Conservation (phyloP, 148 eudicot species). For the Euryodendron excelsum region DNA sequence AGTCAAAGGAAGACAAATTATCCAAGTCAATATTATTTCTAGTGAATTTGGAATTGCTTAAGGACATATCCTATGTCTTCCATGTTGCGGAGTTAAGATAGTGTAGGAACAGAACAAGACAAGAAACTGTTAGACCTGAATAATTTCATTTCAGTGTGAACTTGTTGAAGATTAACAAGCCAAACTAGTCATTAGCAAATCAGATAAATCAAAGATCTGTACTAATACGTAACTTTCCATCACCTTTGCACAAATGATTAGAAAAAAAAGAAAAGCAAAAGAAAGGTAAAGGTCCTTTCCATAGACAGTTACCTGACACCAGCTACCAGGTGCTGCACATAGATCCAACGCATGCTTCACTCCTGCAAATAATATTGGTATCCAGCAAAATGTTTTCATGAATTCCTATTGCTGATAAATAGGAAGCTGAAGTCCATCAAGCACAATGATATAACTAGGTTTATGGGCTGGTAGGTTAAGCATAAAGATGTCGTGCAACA, state of each 20-base stretch:
- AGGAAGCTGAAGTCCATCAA: too few species aligned
- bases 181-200: background rate
- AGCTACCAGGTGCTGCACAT: slow-evolving; percentile 99
- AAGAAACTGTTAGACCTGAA: background rate
- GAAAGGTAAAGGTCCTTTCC: too few species aligned
- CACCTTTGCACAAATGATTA: background rate
- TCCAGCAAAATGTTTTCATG: background rate
- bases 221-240: background rate
- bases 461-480: background rate
- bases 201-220: background rate
- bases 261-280: background rate
- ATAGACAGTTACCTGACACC: slow-evolving; percentile 84
- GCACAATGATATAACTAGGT: background rate
- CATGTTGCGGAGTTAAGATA: background rate
- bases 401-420: too few species aligned
- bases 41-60: too few species aligned
- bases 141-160: background rate
- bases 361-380: slow-evolving; percentile 45
- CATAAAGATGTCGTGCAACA: background rate
- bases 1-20: background rate
- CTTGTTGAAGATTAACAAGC: background rate
- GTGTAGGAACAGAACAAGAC: background rate
- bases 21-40: too few species aligned
- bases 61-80: too few species aligned
- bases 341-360: slow-evolving; percentile 94